phyloP scores from a whole-genome alignment of 352 stramenopile species.

The Phytophthora cryptogea region DNA sequence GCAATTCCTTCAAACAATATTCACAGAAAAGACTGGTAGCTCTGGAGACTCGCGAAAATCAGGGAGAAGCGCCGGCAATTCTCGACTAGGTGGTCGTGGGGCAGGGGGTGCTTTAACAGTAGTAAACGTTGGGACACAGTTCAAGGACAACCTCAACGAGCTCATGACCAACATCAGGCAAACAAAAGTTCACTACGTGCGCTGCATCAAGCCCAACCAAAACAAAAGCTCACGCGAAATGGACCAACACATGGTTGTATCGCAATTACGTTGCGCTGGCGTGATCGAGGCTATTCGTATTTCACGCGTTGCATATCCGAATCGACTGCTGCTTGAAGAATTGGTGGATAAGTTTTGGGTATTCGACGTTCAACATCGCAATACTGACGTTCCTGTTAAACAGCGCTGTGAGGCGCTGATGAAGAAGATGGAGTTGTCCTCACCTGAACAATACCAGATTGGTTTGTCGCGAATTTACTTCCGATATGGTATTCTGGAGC shows the following conservation, averaged over 20 bases:
- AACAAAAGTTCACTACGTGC: conserved; percentile 98
- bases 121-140: conserved; percentile 77
- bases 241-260: conserved; percentile 92
- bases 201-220: conserved; percentile 99
- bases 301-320: conserved; percentile 96
- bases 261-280: conserved; percentile 97
- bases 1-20: conserved; percentile 55
- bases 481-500: conserved; percentile 75
- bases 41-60: conserved; percentile 22
- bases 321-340: conserved; percentile 92
- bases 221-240: conserved; percentile 89
- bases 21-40: conserved; percentile 47
- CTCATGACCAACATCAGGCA: conserved; percentile 94
- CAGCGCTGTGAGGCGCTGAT: conserved; percentile 62
- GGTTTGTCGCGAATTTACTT: conserved; percentile 84
- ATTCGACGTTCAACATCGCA: conserved; percentile 49
- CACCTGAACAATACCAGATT: conserved; percentile 79
- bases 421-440: conserved; percentile 62
- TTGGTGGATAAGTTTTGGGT: conserved; percentile 83
- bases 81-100: conserved; percentile 37
- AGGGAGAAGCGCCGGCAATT: conserved; percentile 25
- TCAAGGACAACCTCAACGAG: conserved; percentile 91
- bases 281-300: conserved; percentile 99
- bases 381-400: conserved; percentile 46
- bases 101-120: conserved; percentile 56